Conservation (phyloP, 495 filamentous ascomycete species). For the Paragyromitra xinjiangensis region DNA sequence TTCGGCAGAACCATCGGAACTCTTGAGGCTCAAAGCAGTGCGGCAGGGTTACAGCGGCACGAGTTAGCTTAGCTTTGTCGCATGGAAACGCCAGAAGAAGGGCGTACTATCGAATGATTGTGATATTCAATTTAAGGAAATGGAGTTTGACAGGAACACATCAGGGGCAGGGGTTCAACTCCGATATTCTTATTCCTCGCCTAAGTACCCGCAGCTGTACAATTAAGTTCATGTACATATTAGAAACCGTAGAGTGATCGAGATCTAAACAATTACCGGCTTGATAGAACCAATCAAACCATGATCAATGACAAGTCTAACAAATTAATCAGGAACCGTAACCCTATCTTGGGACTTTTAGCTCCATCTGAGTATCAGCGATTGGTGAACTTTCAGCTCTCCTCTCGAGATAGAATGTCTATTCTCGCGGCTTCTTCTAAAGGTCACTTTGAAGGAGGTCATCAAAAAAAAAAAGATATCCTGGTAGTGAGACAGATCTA, state of each 20-base stretch:
- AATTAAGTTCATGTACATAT: not conserved
- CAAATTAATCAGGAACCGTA: not conserved
- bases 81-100: not conserved
- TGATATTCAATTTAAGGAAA: not conserved
- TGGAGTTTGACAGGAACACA: not conserved
- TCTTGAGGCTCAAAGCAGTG: constrained; percentile 5
- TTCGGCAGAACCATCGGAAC: constrained; percentile 5
- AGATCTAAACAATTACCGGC: not conserved
- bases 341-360: too few species aligned
- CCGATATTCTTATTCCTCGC: not conserved
- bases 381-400: too few species aligned
- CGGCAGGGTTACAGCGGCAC: not conserved
- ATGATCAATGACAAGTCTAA: not conserved
- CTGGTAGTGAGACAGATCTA: not conserved
- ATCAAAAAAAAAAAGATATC: too few species aligned
- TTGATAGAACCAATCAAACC: not conserved
- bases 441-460: too few species aligned
- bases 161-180: not conserved
- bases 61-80: not conserved
- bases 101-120: not conserved
- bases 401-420: too few species aligned
- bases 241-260: not conserved
- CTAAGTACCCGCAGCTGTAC: not conserved
- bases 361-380: too few species aligned
- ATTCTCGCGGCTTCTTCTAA: too few species aligned